Evolutionary conservation across 306 rosid genomes (phyloP), one percentile per base, ranked within the genome.

Genomic region (Cicer arietinum): DNA sequence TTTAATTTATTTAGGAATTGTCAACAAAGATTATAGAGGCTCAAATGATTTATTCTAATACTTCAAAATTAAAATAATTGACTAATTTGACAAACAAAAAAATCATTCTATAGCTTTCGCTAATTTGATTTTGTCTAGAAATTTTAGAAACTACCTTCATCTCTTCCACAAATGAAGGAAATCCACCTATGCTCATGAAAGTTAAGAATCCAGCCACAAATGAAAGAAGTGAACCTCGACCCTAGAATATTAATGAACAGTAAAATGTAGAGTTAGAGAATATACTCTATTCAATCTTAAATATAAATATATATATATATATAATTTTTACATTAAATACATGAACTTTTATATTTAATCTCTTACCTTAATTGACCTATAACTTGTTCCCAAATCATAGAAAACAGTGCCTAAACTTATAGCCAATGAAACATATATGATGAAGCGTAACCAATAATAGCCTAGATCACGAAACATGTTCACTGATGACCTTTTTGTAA

Each of bases 181-280:
- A 92, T 66, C 96, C 97, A 73, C 96, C 96, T 46, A 92, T 85
- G 46, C 86, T 87, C 97, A 92, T 92, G 84, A 92, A 90, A 43
- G 93, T 92, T 8, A 92, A 10, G 76, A 90, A 92, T 37, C 89
- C 62, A 30, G 79, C 75, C 3, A 86, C 76, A 64, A 85, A 92
- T 69, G 81, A 66, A 16, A 92, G 79, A 77, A 90, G 85, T 20
- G 89, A 73, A 37, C 85, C 90, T 70, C 96, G 85, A 16, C 84
- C 92, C 93, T 92, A 82, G 64, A 86, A 76, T 71, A 22, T 22
- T 22, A 13, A 59, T 39, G 13, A 53, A 16, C 43, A 43, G 5
- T 9, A 16, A 16, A 45, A 1, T 16, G 10, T 6, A 12, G 3
- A 40, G 17, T 75, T 30, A n/a, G n/a, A 75, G 12, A 53, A 7